Evolutionary conservation across 495 filamentous ascomycete species (phyloP).

Genomic region (Lepidopterella palustris): DNA sequence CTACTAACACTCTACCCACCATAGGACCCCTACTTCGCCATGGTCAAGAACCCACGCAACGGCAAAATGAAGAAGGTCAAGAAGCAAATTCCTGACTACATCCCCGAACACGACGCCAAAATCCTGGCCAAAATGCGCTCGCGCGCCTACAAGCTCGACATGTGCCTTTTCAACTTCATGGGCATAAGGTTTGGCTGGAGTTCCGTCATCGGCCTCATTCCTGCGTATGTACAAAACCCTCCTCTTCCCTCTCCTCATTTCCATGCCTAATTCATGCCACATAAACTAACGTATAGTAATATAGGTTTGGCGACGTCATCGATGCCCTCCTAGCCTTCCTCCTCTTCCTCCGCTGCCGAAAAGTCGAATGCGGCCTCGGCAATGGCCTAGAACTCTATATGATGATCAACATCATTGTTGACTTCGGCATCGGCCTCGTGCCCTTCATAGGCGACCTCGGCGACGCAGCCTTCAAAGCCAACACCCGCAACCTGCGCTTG

Average conservation of each 20-base stretch:
- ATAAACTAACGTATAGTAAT: too few species aligned
- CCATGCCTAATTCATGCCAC: too few species aligned
- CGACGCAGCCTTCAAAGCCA: slow-evolving; percentile 50
- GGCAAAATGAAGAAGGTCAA: slow-evolving; percentile 39
- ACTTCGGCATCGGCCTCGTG: slow-evolving; percentile 75
- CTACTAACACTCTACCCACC: neutral
- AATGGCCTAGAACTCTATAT: slow-evolving; percentile 52
- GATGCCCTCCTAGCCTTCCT: slow-evolving; percentile 64
- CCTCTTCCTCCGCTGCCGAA: slow-evolving; percentile 59
- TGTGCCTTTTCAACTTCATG: slow-evolving; percentile 65
- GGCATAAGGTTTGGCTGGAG: slow-evolving; percentile 78
- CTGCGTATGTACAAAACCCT: slow-evolving; percentile 43
- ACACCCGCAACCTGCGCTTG: slow-evolving; percentile 33
- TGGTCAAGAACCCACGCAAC: slow-evolving; percentile 27
- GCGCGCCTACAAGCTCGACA: slow-evolving; percentile 76
- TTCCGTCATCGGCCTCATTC: slow-evolving; percentile 72
- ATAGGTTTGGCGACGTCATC: slow-evolving; percentile 66
- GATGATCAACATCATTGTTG: slow-evolving; percentile 68
- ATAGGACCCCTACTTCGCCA: slow-evolving; percentile 40
- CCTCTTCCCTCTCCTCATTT: too few species aligned
- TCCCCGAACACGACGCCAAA: slow-evolving; percentile 71
- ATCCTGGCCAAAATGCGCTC: slow-evolving; percentile 75
- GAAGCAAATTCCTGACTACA: slow-evolving; percentile 40
- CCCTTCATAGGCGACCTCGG: slow-evolving; percentile 80
- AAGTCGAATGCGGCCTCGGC: slow-evolving; percentile 67